Conservation (phyloP, 2,329 filamentous ascomycete species). For the Cryphonectria radicalis region DNA sequence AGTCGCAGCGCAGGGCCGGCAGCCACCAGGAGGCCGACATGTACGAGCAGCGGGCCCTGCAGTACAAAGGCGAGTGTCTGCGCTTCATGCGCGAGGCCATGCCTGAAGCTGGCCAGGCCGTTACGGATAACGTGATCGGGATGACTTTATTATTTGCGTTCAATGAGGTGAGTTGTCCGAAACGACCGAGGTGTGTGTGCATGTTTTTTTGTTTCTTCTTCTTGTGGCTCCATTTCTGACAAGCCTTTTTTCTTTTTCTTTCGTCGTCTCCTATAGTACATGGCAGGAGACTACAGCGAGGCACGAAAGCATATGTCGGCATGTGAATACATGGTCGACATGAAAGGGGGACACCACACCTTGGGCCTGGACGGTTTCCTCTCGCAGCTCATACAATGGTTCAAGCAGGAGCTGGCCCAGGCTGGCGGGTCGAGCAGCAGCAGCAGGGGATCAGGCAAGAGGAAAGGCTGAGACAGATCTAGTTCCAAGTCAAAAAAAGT, state of each 20-base stretch:
- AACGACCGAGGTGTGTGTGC: neutral
- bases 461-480: neutral
- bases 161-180: constrained; percentile 12
- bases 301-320: constrained; percentile 13
- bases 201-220: neutral
- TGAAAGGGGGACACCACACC: constrained; percentile 10
- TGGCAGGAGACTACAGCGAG: constrained; percentile 6
- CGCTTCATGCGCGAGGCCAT: constrained; percentile 18
- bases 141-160: constrained; percentile 18
- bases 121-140: constrained; percentile 15
- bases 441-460: neutral
- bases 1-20: neutral
- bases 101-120: neutral
- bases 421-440: constrained; percentile 1
- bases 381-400: constrained; percentile 15
- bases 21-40: neutral
- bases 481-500: neutral
- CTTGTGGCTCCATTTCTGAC: neutral
- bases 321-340: constrained; percentile 18
- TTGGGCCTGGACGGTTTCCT: constrained; percentile 32
- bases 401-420: constrained; percentile 7
- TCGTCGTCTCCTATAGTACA: constrained; percentile 1
- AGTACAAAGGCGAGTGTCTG: constrained; percentile 15
- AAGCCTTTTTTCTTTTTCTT: neutral
- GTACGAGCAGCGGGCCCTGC: constrained; percentile 17